Percentiles rank a stretch among this genome's conserved stretches.
phyloP scores from a whole-genome alignment of 2,329 filamentous ascomycete species.

The Cladosporium velox region DNA sequence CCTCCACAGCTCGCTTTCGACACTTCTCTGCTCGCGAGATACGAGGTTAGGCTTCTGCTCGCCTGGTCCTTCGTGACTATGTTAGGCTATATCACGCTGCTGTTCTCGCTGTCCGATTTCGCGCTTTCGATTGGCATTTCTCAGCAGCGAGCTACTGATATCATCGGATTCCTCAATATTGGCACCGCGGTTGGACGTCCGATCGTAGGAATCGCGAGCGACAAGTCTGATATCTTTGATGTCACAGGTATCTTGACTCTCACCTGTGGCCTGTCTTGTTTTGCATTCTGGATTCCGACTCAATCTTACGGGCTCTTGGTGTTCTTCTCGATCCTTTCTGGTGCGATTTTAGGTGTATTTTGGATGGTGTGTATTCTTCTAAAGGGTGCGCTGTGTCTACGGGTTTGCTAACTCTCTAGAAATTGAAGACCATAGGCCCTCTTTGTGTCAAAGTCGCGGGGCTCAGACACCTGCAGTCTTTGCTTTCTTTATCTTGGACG shows the following conservation, averaged over 20 bases:
- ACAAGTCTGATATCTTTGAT: conserved; percentile 47
- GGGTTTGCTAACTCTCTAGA: neutral
- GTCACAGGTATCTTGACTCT: conserved; percentile 45
- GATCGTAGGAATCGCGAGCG: conserved; percentile 48
- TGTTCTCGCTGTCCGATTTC: conserved; percentile 52
- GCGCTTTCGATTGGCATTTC: conserved; percentile 47
- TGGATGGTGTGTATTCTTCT: conserved; percentile 43
- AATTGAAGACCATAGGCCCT: conserved; percentile 41
- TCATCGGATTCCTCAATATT: conserved; percentile 50
- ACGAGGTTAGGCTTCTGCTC: conserved; percentile 40
- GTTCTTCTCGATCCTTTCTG: conserved; percentile 47
- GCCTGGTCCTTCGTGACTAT: conserved; percentile 49
- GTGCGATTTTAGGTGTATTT: conserved; percentile 50
- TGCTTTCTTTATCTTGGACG: conserved; percentile 44
- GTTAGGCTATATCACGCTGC: conserved; percentile 50
- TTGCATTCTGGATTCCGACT: conserved; percentile 51
- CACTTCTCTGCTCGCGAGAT: conserved; percentile 35
- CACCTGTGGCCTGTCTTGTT: conserved; percentile 42
- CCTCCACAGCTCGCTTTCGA: conserved; percentile 41
- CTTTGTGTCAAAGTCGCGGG: conserved; percentile 46
- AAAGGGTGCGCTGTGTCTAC: neutral
- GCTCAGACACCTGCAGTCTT: conserved; percentile 42
- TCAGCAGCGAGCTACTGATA: conserved; percentile 41
- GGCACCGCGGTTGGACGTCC: conserved; percentile 52
- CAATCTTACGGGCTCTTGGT: conserved; percentile 45